These are phyloP conservation scores for Candida michaelii DNA, from an alignment of 805 yeast species.

Conservation along the genomic window DNA sequence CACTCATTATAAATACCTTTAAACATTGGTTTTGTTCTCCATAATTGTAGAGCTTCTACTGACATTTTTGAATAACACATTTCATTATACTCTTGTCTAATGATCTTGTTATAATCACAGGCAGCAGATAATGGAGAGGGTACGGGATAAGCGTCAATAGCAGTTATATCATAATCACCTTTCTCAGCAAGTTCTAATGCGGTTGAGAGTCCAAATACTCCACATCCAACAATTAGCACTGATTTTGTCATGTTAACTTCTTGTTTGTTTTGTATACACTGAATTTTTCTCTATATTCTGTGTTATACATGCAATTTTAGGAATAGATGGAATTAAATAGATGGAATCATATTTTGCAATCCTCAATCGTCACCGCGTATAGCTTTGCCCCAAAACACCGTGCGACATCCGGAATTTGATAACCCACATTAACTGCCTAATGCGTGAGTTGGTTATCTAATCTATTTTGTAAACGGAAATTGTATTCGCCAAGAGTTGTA, in stretches of 20 bases:
- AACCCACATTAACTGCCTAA: background rate
- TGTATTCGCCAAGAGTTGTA: background rate
- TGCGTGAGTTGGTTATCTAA: background rate
- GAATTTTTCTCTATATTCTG: too few relatives aligned
- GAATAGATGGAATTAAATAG: background rate
- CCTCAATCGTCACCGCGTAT: background rate
- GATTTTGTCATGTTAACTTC: slow-evolving; percentile 9
- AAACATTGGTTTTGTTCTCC: slow-evolving; percentile 37
- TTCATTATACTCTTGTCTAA: slow-evolving; percentile 48
- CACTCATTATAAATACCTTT: slow-evolving; percentile 36
- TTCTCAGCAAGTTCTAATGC: slow-evolving; percentile 16
- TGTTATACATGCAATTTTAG: too few relatives aligned
- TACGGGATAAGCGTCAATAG: slow-evolving; percentile 28
- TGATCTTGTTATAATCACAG: slow-evolving; percentile 49
- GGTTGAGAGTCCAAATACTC: slow-evolving; percentile 18
- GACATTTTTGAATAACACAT: slow-evolving; percentile 41
- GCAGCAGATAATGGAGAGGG: slow-evolving; percentile 51
- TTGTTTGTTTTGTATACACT: too few relatives aligned
- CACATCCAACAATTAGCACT: slow-evolving; percentile 18
- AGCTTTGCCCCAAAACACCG: background rate
- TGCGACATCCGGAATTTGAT: slow-evolving; percentile 4
- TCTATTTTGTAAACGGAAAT: background rate
- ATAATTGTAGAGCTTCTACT: slow-evolving; percentile 43
- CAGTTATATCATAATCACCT: slow-evolving; percentile 15
- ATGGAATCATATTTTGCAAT: background rate